phyloP scores from a whole-genome alignment of 2,329 filamentous ascomycete genomes.

The Colletotrichum sp. region DNA sequence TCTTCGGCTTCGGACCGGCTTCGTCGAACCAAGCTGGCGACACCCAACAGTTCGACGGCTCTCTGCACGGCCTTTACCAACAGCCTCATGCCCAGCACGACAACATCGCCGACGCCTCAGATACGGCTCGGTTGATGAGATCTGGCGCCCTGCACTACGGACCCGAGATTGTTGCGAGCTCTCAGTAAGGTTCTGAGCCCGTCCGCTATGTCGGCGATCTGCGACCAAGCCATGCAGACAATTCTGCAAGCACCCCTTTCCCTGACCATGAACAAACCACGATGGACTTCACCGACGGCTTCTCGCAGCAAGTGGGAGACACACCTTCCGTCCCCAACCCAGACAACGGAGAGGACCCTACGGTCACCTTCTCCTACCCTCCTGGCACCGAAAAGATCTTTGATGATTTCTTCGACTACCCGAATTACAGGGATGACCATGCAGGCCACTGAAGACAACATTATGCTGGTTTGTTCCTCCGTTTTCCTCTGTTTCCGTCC shows the following conservation, averaged over 20 bases:
- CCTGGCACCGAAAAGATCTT: background rate
- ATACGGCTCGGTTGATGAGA: background rate
- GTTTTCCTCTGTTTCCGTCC: background rate
- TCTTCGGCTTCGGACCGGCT: background rate
- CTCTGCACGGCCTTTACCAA: background rate
- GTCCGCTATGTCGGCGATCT: background rate
- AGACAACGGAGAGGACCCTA: background rate
- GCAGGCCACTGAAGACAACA: background rate
- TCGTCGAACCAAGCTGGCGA: background rate
- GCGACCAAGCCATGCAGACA: background rate
- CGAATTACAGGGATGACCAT: background rate
- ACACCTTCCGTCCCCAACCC: background rate
- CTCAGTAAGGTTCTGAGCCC: background rate
- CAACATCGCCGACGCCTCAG: background rate
- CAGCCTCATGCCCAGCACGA: background rate
- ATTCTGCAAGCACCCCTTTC: background rate
- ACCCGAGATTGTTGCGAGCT: background rate
- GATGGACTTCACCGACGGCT: background rate
- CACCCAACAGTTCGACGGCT: background rate
- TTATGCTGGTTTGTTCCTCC: rapidly evolving
- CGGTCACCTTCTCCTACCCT: background rate
- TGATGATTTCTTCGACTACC: background rate
- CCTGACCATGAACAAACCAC: background rate
- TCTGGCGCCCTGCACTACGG: background rate
- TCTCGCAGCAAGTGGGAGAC: background rate